Evolutionary conservation across 75 land plant species (phyloP), one percentile per base, ranked within the genome.

Genomic region (Selaginella moellendorffii): DNA sequence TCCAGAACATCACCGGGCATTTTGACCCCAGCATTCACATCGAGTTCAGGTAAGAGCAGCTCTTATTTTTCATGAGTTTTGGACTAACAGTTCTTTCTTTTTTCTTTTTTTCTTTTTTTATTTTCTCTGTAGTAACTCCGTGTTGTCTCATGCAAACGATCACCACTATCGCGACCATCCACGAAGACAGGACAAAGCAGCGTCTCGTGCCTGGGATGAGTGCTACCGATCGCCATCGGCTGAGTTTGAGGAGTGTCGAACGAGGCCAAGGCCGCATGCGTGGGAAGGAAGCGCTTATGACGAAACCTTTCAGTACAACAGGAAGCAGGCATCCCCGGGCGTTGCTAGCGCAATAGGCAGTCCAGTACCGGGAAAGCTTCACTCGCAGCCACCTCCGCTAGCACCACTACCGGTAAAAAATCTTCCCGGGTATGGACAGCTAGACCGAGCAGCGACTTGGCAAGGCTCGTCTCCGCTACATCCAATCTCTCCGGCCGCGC

Each of bases 361-460:
- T 56, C 59, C 59, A 36, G 5, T 36, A 5, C 10, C 14, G 14
- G 46, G 10, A 5, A 36, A 5, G 10, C 14, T 36, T 5, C 46
- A 36, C 10, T 14, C 46, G 46, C 46, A 5, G 46, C 46, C 46
- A 5, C 46, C 46, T 36, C 46, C 46, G 14, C 14, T 36, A 36
- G 46, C 14, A 14, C 10, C 10, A 36, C 14, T 36, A 36, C 46
- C 46, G 14, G 46, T 36, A 5, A 14, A 14, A 5, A 5, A 36
- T 36, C 46, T 14, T 36, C 46, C 5, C 46, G 5, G 5, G 46
- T 5, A 36, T 36, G 65, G 77, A 63, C 52, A 56, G 36, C 69
- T 61, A 31, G 65, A 83, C 52, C 69, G 79, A 61, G 73, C 30
- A 24, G 76, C 61, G 67, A 73, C 83, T 18, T 90, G 97, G 97